phyloP scores from a whole-genome alignment of 2,329 filamentous ascomycete genomes.

The Sporothrix sp. region DNA sequence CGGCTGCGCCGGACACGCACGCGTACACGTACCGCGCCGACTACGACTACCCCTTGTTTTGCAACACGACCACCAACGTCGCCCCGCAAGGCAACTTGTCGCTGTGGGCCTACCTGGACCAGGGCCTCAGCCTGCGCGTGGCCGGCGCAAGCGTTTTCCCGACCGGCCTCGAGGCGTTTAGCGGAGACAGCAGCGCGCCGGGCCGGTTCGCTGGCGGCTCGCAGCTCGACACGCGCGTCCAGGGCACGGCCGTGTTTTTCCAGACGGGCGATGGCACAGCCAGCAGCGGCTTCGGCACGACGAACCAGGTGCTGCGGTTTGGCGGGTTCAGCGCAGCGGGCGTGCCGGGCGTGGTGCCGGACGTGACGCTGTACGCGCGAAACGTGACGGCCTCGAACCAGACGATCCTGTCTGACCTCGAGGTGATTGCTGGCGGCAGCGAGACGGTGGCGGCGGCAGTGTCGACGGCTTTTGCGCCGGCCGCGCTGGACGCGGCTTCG shows the following conservation, averaged over 20 bases:
- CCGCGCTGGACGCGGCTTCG: not conserved
- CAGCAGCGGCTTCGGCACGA: slow-evolving; percentile 44
- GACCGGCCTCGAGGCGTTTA: slow-evolving; percentile 50
- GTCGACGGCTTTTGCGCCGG: not conserved
- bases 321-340: slow-evolving; percentile 30
- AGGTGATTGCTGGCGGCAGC: slow-evolving; percentile 12
- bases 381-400: slow-evolving; percentile 46
- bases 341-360: slow-evolving; percentile 17
- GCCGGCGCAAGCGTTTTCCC: slow-evolving; percentile 40
- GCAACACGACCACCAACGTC: slow-evolving; percentile 40
- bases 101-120: slow-evolving; percentile 33
- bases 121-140: slow-evolving; percentile 31
- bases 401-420: slow-evolving; percentile 31
- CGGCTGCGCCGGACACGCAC: not conserved
- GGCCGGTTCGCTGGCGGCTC: slow-evolving; percentile 26
- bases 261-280: slow-evolving; percentile 33
- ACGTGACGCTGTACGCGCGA: slow-evolving; percentile 45
- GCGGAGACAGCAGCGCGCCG: slow-evolving; percentile 23
- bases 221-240: slow-evolving; percentile 41
- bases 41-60: slow-evolving; percentile 53
- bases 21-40: slow-evolving; percentile 28
- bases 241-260: slow-evolving; percentile 49
- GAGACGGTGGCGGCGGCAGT: not conserved
- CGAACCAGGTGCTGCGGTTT: slow-evolving; percentile 48
- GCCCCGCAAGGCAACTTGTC: slow-evolving; percentile 35